A percentile compares a stretch with the other conserved stretches of the same genome.
Conservation (phyloP, 495 filamentous ascomycete species). For the Aspergillus biplanus region DNA sequence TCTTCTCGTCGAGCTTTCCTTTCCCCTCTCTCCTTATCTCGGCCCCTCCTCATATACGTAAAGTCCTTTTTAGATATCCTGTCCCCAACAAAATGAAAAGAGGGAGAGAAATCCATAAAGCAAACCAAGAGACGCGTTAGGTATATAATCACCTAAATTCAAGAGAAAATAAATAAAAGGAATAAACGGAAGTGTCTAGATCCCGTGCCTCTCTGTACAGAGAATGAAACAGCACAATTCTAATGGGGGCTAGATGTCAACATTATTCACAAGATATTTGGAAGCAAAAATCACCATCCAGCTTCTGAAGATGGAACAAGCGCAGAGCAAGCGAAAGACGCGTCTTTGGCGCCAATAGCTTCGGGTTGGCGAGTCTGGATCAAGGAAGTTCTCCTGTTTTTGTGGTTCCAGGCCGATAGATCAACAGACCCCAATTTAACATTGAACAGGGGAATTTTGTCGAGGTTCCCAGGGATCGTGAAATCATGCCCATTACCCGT, state of each 20-base stretch:
- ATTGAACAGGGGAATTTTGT: slow-evolving; percentile 16
- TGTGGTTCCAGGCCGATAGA: slow-evolving; percentile 33
- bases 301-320: background rate
- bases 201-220: background rate
- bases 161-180: background rate
- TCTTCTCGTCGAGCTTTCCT: background rate
- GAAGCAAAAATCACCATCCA: background rate
- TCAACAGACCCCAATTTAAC: slow-evolving; percentile 32
- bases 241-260: background rate
- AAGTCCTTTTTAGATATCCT: no score
- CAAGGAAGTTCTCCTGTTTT: slow-evolving; percentile 3
- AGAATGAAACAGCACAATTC: background rate
- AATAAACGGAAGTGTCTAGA: background rate
- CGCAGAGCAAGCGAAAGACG: slow-evolving; percentile 16
- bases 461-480: slow-evolving; percentile 18
- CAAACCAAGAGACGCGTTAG: no score
- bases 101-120: no score
- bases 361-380: slow-evolving; percentile 12
- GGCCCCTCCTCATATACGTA: no score
- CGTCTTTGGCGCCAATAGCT: slow-evolving; percentile 23
- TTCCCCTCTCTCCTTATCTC: background rate
- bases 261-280: background rate
- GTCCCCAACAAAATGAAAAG: no score
- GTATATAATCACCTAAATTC: no score
- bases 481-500: slow-evolving; percentile 10